Evolutionary conservation across 768 basidiomycete genomes (phyloP), one percentile per base, ranked within the genome.

Genomic region (Dioszegia hungarica): DNA sequence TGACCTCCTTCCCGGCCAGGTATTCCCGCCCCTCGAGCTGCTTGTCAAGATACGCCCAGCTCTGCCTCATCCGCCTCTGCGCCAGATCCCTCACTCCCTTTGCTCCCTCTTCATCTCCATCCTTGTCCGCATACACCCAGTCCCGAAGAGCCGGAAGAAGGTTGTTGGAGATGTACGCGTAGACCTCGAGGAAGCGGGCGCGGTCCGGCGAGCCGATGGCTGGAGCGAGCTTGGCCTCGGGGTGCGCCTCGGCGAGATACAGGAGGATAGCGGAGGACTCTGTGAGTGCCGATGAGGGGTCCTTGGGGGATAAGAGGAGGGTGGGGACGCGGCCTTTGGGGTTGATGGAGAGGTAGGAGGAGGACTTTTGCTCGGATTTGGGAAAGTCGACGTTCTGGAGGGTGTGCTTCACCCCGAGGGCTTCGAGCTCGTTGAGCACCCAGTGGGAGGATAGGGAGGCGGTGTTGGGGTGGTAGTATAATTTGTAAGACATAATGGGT

Each of bases 271-370:
- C 60, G 1, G 38, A 56, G 11, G 48, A 53, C 46, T 61, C 60
- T 3, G 60, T 56, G 12, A 50, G 11, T n/a, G 49, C 34, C 27
- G 33, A 22, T 36, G 29, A 33, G 14, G 20, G 33, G 25, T 50
- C 49, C 15, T 27, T 3, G 5, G n/a, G 22, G 31, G 36, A 12
- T 0, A 54, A 17, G 15, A 60, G 38, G 10, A 60, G 40, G 22
- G 54, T 40, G 3, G 59, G 59, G 1, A 60, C 59, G 2, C 54
- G 54, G 40, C 59, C 60, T 53, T 56, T 53, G 24, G 60, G 60
- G 53, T 55, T 55, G 31, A 55, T 14, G 11, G 53, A 31, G 28
- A 55, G 53, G 44, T 55, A 55, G 5, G 40, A 20, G 3, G 53
- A 17, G 19, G 40, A 43, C 31, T 34, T n/a, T 29, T 55, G 53